A percentile compares a stretch with the other conserved stretches of the same genome.
Conservation (phyloP, 2,329 filamentous ascomycete genomes). For the Trichophyton mentagrophytes region DNA sequence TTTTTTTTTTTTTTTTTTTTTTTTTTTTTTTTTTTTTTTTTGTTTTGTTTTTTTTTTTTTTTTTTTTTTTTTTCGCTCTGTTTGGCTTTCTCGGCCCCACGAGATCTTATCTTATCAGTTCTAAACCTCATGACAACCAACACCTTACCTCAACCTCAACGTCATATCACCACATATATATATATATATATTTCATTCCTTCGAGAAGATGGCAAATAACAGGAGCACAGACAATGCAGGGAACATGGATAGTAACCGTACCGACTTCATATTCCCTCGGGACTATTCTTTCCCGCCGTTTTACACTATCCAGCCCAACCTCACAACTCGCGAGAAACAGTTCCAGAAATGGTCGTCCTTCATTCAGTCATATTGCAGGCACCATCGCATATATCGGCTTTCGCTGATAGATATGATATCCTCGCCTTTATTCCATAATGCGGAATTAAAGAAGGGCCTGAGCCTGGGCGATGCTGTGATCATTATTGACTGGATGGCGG, state of each 20-base stretch:
- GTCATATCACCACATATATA: background rate
- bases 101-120: conserved; percentile 7
- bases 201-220: background rate
- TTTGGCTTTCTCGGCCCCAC: background rate
- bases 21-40: too few relatives aligned
- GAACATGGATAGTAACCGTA: too few relatives aligned
- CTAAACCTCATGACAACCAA: background rate
- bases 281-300: conserved; percentile 42
- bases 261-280: conserved; percentile 27
- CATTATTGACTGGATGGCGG: conserved; percentile 46
- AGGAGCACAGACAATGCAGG: too few relatives aligned
- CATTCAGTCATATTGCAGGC: conserved; percentile 69
- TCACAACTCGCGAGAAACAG: conserved; percentile 35
- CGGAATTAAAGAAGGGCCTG: conserved; percentile 32
- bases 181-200: background rate
- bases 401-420: conserved; percentile 50
- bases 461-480: conserved; percentile 40
- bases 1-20: too few relatives aligned
- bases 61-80: too few relatives aligned
- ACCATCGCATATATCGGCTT: conserved; percentile 65
- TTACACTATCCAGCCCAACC: conserved; percentile 37
- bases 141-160: background rate
- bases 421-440: conserved; percentile 46
- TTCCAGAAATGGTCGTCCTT: conserved; percentile 76
- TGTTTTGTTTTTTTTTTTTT: too few relatives aligned